These are phyloP conservation scores for Sphaerulina vaccinii DNA, from an alignment of 2,329 filamentous ascomycete genomes.

Conservation along the genomic window DNA sequence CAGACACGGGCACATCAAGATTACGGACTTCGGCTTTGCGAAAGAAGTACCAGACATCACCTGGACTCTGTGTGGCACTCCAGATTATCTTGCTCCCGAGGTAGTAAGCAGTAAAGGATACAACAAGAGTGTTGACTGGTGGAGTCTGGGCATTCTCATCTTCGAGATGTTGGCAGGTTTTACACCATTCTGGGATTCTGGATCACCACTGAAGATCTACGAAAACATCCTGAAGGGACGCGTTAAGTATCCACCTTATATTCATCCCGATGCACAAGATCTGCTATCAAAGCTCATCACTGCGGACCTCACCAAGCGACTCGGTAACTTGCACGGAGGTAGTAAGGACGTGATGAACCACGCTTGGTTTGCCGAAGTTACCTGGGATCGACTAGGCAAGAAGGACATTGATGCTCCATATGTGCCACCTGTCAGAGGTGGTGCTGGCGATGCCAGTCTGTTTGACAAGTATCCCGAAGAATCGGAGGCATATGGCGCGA, in stretches of 20 bases:
- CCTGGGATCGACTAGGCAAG: constrained; percentile 88
- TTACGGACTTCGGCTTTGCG: constrained; percentile 95
- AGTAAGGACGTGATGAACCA: constrained; percentile 92
- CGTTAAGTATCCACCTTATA: constrained; percentile 95
- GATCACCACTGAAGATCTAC: constrained; percentile 98
- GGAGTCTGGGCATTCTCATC: constrained; percentile 96
- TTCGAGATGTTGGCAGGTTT: constrained; percentile 99
- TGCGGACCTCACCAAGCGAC: constrained; percentile 85
- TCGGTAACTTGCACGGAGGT: constrained; percentile 91
- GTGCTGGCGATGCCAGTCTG: constrained; percentile 90
- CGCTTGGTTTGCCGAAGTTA: constrained; percentile 95
- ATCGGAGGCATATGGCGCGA: constrained; percentile 81
- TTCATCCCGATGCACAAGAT: constrained; percentile 91
- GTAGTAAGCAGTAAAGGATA: constrained; percentile 99
- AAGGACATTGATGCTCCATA: constrained; percentile 99
- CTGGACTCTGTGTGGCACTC: constrained; percentile 96
- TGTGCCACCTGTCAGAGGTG: constrained; percentile 90
- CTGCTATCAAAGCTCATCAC: constrained; percentile 91
- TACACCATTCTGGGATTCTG: constrained; percentile 98
- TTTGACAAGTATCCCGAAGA: constrained; percentile 99
- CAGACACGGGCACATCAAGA: constrained; percentile 81
- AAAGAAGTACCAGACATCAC: constrained; percentile 99
- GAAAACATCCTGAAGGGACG: constrained; percentile 96
- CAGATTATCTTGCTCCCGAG: constrained; percentile 94
- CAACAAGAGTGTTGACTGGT: constrained; percentile 99